These are phyloP conservation scores for Kodamaea derodonti DNA, from an alignment of 1,139 yeast species.

Conservation along the genomic window DNA sequence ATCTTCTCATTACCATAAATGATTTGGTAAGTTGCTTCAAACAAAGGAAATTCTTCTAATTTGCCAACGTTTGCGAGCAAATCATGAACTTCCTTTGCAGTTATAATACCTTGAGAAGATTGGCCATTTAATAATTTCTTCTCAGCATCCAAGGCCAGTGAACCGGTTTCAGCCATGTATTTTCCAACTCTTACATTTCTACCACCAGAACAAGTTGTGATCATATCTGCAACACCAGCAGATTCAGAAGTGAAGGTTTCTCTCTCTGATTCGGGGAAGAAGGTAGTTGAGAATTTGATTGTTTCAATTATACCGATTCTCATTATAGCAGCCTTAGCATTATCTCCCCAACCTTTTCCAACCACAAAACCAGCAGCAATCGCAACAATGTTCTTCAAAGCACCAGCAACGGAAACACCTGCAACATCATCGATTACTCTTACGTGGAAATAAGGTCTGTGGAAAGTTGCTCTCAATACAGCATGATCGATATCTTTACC, in stretches of 20 bases:
- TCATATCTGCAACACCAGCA: slow-evolving; percentile 51
- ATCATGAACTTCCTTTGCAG: slow-evolving; percentile 48
- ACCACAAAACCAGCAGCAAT: slow-evolving; percentile 48
- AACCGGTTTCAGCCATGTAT: slow-evolving; percentile 46
- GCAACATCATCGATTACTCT: slow-evolving; percentile 46
- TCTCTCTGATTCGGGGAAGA: slow-evolving; percentile 39
- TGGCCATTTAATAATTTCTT: slow-evolving; percentile 46
- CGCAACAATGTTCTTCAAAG: slow-evolving; percentile 46
- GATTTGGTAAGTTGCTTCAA: slow-evolving; percentile 47
- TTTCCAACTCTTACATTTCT: slow-evolving; percentile 48
- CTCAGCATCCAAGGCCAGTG: slow-evolving; percentile 40
- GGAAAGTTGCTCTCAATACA: slow-evolving; percentile 43
- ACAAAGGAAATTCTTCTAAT: slow-evolving; percentile 39
- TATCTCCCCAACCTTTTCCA: slow-evolving; percentile 51
- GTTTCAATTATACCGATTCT: slow-evolving; percentile 44
- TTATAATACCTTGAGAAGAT: slow-evolving; percentile 48
- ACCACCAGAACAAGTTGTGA: slow-evolving; percentile 49
- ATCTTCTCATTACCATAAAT: slow-evolving; percentile 40
- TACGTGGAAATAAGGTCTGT: slow-evolving; percentile 47
- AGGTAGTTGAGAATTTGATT: slow-evolving; percentile 37
- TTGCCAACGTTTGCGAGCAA: slow-evolving; percentile 33
- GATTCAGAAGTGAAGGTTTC: slow-evolving; percentile 43
- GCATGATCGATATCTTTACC: slow-evolving; percentile 42
- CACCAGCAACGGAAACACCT: slow-evolving; percentile 50
- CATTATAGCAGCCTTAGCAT: slow-evolving; percentile 50